Percentiles rank a stretch among this genome's conserved stretches.
These are phyloP conservation scores for Rosa lucieae DNA, from an alignment of 306 rosid species.

Conservation along the genomic window DNA sequence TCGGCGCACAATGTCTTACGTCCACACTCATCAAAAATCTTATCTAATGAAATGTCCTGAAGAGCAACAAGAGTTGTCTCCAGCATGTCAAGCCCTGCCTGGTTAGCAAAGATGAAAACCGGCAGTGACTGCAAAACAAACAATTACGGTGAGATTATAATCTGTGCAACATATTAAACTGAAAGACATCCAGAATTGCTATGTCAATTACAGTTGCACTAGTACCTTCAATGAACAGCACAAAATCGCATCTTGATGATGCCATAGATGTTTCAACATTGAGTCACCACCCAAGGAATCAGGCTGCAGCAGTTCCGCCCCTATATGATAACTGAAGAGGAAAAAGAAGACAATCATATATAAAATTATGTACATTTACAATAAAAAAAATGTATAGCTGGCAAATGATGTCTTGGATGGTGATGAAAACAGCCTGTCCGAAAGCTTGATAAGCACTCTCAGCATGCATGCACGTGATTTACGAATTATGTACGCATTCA, in stretches of 20 bases:
- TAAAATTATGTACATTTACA: neutral
- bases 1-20: conserved; percentile 73
- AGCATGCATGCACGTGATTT: neutral
- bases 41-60: conserved; percentile 93
- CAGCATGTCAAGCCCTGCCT: conserved; percentile 95
- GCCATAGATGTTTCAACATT: conserved; percentile 77
- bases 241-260: conserved; percentile 86
- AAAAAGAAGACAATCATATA: neutral
- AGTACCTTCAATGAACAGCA: conserved; percentile 85
- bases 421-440: neutral
- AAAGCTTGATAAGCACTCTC: neutral
- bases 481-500: too few species aligned
- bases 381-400: neutral
- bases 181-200: neutral
- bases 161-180: neutral
- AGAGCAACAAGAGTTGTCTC: conserved; percentile 90
- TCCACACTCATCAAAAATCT: conserved; percentile 82
- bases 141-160: neutral
- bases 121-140: conserved; percentile 59
- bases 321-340: conserved; percentile 60
- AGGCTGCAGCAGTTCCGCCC: conserved; percentile 61
- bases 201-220: neutral
- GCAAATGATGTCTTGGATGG: neutral
- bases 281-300: conserved; percentile 62
- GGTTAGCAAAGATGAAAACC: conserved; percentile 86